Evolutionary conservation across 202 grass and related monocot genomes (phyloP), one percentile per base, ranked within the genome.

Genomic region (Saccharum hybrid): DNA sequence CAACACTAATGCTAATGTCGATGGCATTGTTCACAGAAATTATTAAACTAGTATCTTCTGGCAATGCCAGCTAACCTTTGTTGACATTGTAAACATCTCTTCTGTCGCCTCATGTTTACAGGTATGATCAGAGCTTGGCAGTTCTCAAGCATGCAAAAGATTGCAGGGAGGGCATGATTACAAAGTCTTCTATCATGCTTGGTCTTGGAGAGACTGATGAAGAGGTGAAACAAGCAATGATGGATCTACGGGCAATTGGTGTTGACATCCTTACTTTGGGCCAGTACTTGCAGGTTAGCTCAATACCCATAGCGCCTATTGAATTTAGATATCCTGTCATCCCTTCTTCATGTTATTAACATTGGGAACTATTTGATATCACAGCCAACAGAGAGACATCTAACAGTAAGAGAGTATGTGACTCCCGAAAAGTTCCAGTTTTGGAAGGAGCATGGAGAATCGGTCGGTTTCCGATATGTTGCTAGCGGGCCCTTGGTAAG

Each of bases 401-500:
- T 98, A 76, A 92, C 86, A 3, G 91, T 96, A 15, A 95, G 92
- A 74, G 93, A 98, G 85, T 98, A 96, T 66, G 93, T 96, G 63
- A 90, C 87, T 76, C 96, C 89, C 31, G 93, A 96, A 75, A 98
- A 92, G 78, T 98, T 98, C 86, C 81, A 88, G 59, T 90, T 89
- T 75, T 98, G 96, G 93, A 98, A 98, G 82, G 86, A 90, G 46
- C 89, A 92, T 75, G 93, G 96, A 75, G 96, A 98, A 89, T 94
- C 91, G 0, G 34, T 89, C 28, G 96, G 89, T 83, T 96, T 98
- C 66, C 70, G 91, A 68, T 96, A 98, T 86, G 93, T 94, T 63
- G 89, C 96, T 9, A 98, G 96, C 23, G 96, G 96, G 80, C 96
- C 93, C 26, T 79, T 96, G 89, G 96, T 98, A 90, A 88, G 54